These are phyloP conservation scores for Botrytis fragariae DNA, from an alignment of 2,329 filamentous ascomycete species.

Conservation along the genomic window DNA sequence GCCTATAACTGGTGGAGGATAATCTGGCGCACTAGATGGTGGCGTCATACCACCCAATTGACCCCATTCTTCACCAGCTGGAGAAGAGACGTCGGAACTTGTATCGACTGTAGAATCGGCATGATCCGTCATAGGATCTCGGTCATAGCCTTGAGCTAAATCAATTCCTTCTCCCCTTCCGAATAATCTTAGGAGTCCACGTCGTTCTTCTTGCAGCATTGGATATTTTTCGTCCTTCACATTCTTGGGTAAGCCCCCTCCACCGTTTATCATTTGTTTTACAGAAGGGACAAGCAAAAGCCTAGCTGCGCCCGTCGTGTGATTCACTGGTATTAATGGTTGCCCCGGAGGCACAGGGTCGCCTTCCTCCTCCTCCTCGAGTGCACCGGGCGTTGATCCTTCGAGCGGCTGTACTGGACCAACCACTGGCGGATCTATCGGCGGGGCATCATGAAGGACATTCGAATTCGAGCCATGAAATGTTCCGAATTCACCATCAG, in stretches of 20 bases:
- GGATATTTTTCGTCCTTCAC: conserved; percentile 67
- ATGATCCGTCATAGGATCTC: conserved; percentile 39
- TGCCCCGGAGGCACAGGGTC: conserved; percentile 53
- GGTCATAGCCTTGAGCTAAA: conserved; percentile 46
- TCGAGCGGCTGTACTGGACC: conserved; percentile 6
- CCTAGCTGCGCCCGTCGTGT: conserved; percentile 86
- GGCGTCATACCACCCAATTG: conserved; percentile 47
- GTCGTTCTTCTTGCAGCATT: conserved; percentile 69
- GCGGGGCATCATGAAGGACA: background rate
- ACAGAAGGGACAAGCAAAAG: conserved; percentile 73
- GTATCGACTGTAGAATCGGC: conserved; percentile 45
- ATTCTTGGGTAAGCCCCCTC: conserved; percentile 48
- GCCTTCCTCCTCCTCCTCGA: conserved; percentile 44
- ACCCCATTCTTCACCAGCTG: conserved; percentile 56
- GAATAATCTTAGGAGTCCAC: conserved; percentile 72
- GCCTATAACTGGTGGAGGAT: conserved; percentile 20
- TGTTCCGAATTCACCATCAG: background rate
- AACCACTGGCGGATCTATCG: background rate
- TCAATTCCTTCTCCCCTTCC: conserved; percentile 75
- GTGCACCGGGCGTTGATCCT: conserved; percentile 9
- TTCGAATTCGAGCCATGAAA: background rate
- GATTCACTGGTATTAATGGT: conserved; percentile 75
- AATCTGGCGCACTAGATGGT: conserved; percentile 22
- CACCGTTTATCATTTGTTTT: conserved; percentile 50
- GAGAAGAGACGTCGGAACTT: conserved; percentile 51